Percentiles rank a stretch among this genome's conserved stretches.
phyloP scores from a whole-genome alignment of 75 land plant genomes.

The Sequoia sempervirens region DNA sequence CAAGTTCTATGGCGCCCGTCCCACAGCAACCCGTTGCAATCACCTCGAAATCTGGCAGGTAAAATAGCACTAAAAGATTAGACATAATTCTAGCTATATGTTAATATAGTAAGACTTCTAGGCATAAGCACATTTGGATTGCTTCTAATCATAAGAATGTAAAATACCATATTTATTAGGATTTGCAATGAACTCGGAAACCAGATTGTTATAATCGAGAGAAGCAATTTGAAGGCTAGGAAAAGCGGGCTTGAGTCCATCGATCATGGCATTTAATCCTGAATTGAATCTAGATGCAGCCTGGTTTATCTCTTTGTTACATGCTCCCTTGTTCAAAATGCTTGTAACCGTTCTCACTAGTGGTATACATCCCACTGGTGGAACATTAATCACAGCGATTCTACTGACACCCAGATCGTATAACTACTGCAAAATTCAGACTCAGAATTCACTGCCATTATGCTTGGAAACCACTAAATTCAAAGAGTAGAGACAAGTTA shows the following conservation, averaged over 20 bases:
- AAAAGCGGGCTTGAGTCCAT: neutral
- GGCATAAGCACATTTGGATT: no score
- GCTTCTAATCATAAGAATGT: neutral
- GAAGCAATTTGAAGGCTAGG: neutral
- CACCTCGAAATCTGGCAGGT: slow-evolving; percentile 7
- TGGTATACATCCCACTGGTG: slow-evolving; percentile 8
- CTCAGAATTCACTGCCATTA: neutral
- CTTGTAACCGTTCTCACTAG: neutral
- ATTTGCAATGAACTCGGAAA: neutral
- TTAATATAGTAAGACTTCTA: neutral
- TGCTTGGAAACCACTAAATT: neutral
- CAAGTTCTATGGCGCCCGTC: slow-evolving; percentile 3
- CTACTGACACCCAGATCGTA: neutral
- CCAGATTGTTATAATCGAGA: neutral
- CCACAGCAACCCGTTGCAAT: slow-evolving; percentile 22
- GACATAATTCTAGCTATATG: neutral
- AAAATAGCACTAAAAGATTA: neutral
- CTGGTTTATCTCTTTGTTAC: neutral
- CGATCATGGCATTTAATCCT: neutral
- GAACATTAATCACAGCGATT: slow-evolving; percentile 2
- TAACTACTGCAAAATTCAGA: neutral
- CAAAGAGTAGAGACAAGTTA: neutral
- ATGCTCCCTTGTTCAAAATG: neutral
- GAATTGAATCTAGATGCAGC: neutral
- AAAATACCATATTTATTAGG: neutral